These are phyloP conservation scores for Penicillium olsonii DNA, from an alignment of 2,329 filamentous ascomycete genomes.

Conservation along the genomic window DNA sequence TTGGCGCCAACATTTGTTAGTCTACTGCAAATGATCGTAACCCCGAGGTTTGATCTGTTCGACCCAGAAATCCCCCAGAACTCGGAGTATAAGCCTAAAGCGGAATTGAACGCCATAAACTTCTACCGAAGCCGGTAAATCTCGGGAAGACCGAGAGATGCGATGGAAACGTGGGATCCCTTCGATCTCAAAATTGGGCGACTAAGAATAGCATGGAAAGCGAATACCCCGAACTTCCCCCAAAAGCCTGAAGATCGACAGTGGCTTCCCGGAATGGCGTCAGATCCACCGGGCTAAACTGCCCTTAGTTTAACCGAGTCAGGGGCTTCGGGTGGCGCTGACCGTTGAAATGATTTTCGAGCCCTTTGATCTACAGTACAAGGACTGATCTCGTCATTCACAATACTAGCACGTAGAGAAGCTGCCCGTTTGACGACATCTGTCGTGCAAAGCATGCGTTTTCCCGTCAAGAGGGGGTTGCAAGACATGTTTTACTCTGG, in stretches of 20 bases:
- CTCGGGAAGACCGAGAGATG: not conserved
- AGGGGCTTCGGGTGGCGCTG: not conserved
- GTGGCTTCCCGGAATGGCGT: slow-evolving; percentile 6
- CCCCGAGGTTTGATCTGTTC: too few relatives aligned
- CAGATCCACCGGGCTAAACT: slow-evolving; percentile 1
- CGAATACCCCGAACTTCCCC: slow-evolving; percentile 1
- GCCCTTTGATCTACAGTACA: too few relatives aligned
- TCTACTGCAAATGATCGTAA: too few relatives aligned
- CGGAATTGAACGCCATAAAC: too few relatives aligned
- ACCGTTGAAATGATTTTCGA: too few relatives aligned
- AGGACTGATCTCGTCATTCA: too few relatives aligned
- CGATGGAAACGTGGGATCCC: not conserved
- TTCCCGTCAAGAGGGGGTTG: not conserved
- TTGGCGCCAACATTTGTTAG: too few relatives aligned
- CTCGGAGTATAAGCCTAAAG: too few relatives aligned
- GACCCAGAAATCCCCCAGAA: too few relatives aligned
- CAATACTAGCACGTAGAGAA: too few relatives aligned
- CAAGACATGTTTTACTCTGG: slow-evolving; percentile 20
- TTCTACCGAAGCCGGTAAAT: not conserved
- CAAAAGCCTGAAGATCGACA: slow-evolving; percentile 10
- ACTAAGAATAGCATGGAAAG: slow-evolving; percentile 6
- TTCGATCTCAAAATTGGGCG: not conserved
- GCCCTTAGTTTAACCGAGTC: too few relatives aligned
- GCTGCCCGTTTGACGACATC: not conserved
- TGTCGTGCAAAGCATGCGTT: slow-evolving; percentile 2